phyloP scores from a whole-genome alignment of 1,139 yeast genomes.

The Saccharomycopsis crataegensis region DNA sequence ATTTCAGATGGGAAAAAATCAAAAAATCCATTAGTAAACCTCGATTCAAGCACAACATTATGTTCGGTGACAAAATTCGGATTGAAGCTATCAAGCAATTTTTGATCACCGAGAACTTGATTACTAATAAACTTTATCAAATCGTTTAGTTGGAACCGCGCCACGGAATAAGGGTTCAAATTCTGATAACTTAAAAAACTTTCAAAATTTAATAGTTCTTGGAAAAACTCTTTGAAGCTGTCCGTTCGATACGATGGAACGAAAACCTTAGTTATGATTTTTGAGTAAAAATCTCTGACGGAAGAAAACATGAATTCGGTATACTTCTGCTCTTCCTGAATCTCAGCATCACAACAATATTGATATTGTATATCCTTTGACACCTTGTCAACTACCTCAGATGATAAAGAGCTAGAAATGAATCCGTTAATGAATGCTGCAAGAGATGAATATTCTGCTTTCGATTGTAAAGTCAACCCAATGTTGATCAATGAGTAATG shows the following conservation, averaged over 20 bases:
- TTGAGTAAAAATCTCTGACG: constrained; percentile 2
- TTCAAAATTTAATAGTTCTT: constrained; percentile 1
- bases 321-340: background rate
- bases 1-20: constrained; percentile 7
- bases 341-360: background rate
- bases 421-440: constrained; percentile 14
- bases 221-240: constrained; percentile 7
- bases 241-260: constrained; percentile 3
- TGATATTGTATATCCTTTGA: background rate
- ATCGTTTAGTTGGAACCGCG: background rate
- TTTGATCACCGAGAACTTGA: constrained; percentile 3
- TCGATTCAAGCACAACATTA: constrained; percentile 1
- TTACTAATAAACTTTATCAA: constrained; percentile 2
- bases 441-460: constrained; percentile 1
- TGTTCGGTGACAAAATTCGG: constrained; percentile 8
- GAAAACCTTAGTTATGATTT: constrained; percentile 1
- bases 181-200: background rate
- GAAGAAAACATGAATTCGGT: background rate
- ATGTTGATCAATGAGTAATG: constrained; percentile 14
- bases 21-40: constrained; percentile 4
- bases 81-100: constrained; percentile 5
- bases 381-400: background rate
- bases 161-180: background rate
- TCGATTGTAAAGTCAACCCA: constrained; percentile 9
- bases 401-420: background rate